Evolutionary conservation across 179 eudicot genomes (phyloP), one percentile per base, ranked within the genome.

Genomic region (Gypsophila paniculata): DNA sequence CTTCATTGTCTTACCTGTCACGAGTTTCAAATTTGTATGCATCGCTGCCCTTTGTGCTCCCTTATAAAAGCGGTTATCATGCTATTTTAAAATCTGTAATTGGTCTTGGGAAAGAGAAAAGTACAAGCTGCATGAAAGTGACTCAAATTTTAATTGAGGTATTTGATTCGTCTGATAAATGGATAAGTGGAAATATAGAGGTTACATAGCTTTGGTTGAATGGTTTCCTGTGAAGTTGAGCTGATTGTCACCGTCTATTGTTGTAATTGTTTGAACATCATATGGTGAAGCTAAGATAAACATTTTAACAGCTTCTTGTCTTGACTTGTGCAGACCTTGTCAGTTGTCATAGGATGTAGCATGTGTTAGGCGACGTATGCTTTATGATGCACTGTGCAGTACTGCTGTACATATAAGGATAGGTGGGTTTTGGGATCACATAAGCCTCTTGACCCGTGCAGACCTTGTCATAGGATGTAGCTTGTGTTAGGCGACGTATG

Each of bases 261-360:
- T 46, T 12, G 34, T 18, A 42, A 71, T 42, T 19, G 57, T 57
- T 44, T 70, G 21, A 39, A 22, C 36, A 70, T 42, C 60, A 70
- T 49, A 34, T 36, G 46, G 10, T 68, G 3, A 46, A 46, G 12
- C 52, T 46, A 46, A 42, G 46, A 22, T 18, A 17, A 14, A 12
- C 18, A 13, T 11, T 65, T 65, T n/a, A 22, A 65, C 8, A 21
- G 72, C 61, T n/a, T 18, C 52, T 29, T 59, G 15, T 42, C 7
- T 36, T 36, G 46, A 6, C 11, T 42, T 42, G 32, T 19, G 60
- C 71, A 48, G 44, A n/a, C n/a, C n/a, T n/a, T n/a, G n/a, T n/a
- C n/a, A n/a, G n/a, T 36, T 55, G 53, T 70, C 21, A 55, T 3
- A 15, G 49, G 46, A 29, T 29, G 34, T 29, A 29, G 34, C 34